A percentile compares a stretch with the other conserved stretches of the same genome.
Evolutionary conservation across 1,139 yeast species (phyloP).

Genomic region (Zygotorulaspora mrakii): DNA sequence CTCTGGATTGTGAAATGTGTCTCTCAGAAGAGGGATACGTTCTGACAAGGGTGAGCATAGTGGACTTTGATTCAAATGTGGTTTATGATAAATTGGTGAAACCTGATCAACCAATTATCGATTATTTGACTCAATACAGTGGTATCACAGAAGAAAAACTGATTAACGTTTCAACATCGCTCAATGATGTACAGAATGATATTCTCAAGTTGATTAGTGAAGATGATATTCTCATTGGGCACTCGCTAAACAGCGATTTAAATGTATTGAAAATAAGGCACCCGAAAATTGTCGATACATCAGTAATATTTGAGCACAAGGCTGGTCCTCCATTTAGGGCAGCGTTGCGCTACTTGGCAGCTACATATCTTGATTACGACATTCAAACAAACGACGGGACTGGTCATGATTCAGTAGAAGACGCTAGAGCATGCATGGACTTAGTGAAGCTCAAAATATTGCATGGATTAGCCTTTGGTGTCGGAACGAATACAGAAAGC

Average conservation of each 20-base stretch:
- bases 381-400: constrained; percentile 59
- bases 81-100: constrained; percentile 71
- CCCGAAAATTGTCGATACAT: constrained; percentile 64
- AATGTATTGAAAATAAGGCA: constrained; percentile 58
- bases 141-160: constrained; percentile 78
- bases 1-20: constrained; percentile 95
- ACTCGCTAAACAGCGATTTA: constrained; percentile 68
- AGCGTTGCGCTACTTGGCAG: constrained; percentile 64
- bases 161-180: constrained; percentile 57
- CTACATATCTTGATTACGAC: constrained; percentile 48
- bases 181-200: constrained; percentile 61
- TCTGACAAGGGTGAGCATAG: constrained; percentile 71
- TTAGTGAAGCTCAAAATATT: constrained; percentile 64
- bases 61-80: constrained; percentile 57
- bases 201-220: constrained; percentile 46
- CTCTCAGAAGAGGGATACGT: constrained; percentile 57
- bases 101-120: constrained; percentile 68
- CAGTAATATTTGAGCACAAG: constrained; percentile 64
- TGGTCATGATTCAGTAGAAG: constrained; percentile 88
- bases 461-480: constrained; percentile 66
- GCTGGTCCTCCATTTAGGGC: constrained; percentile 80
- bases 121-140: constrained; percentile 77
- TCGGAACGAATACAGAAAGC: constrained; percentile 44
- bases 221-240: constrained; percentile 63
- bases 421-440: constrained; percentile 76